Percentiles rank a stretch among this genome's conserved stretches.
Conservation (phyloP, 1,139 yeast genomes). For the Yamadazyma taylorii region DNA sequence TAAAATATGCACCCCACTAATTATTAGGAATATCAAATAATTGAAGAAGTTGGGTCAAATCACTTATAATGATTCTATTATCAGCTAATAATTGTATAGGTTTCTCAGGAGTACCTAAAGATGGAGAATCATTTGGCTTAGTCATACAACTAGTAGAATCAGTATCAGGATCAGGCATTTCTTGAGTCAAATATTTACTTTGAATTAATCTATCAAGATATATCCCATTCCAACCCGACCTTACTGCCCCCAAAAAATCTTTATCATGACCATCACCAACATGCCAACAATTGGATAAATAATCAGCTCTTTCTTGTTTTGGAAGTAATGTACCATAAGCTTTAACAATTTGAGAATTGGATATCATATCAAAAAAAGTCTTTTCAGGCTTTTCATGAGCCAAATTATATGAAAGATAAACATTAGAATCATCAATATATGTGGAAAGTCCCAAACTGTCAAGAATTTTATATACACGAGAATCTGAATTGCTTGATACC, state of each 20-base stretch:
- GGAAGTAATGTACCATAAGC: constrained; percentile 1
- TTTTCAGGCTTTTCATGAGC: constrained; percentile 53
- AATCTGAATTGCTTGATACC: constrained; percentile 63
- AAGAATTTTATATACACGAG: constrained; percentile 44
- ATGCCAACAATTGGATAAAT: constrained; percentile 51
- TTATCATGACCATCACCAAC: constrained; percentile 60
- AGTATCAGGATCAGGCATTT: constrained; percentile 16
- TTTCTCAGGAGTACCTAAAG: constrained; percentile 1
- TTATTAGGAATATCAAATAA: constrained; percentile 14
- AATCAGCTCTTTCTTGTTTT: constrained; percentile 14
- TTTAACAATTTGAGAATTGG: constrained; percentile 13
- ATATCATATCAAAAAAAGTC: constrained; percentile 45
- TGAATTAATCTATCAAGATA: constrained; percentile 44
- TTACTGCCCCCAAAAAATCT: constrained; percentile 52
- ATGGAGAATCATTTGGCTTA: constrained; percentile 4
- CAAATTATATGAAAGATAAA: constrained; percentile 56
- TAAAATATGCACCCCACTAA: too few relatives aligned
- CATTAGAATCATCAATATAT: constrained; percentile 35
- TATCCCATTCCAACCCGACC: constrained; percentile 64
- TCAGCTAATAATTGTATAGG: constrained; percentile 30
- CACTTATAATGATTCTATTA: constrained; percentile 35
- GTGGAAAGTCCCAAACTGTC: constrained; percentile 42
- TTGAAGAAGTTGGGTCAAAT: constrained; percentile 25
- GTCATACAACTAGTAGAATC: constrained; percentile 16
- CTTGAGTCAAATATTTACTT: constrained; percentile 18